phyloP scores from a whole-genome alignment of 2,329 filamentous ascomycete genomes.

The Stemphylium beticola region DNA sequence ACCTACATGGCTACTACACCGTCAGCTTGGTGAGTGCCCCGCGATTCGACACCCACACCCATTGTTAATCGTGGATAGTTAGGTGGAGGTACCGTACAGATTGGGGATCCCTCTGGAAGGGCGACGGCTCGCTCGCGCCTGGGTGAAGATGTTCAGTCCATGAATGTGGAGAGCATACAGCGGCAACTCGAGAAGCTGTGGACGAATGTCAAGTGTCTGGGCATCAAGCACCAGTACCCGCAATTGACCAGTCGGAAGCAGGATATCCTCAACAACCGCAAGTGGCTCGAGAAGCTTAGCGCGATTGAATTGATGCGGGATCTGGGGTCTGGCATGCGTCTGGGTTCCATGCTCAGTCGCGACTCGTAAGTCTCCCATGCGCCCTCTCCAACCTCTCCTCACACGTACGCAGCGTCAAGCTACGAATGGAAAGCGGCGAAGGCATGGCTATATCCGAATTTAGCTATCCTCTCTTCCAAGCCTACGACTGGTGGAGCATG shows the following conservation, averaged over 20 bases:
- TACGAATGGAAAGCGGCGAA: constrained; percentile 80
- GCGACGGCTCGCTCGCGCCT: constrained; percentile 66
- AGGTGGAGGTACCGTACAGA: constrained; percentile 76
- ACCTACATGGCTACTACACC: constrained; percentile 73
- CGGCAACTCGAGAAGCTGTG: constrained; percentile 76
- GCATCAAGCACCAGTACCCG: constrained; percentile 68
- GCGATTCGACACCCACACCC: constrained; percentile 8
- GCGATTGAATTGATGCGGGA: constrained; percentile 77
- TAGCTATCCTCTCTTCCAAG: constrained; percentile 89
- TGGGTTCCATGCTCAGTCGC: constrained; percentile 86
- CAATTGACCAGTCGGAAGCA: constrained; percentile 70
- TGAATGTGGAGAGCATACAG: constrained; percentile 72
- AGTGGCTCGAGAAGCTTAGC: constrained; percentile 77
- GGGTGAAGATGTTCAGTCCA: constrained; percentile 59
- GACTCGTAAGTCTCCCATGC: constrained; percentile 71
- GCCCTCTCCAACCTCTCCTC: constrained; percentile 8
- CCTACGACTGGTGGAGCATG: constrained; percentile 95
- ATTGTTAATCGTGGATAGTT: constrained; percentile 52
- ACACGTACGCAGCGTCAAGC: constrained; percentile 67
- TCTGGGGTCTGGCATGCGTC: constrained; percentile 73
- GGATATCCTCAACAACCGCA: constrained; percentile 78
- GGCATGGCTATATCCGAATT: constrained; percentile 97
- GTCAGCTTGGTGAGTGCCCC: constrained; percentile 62
- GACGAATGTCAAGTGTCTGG: constrained; percentile 72
- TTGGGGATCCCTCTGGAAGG: constrained; percentile 79